Conservation (phyloP, 768 basidiomycete genomes). For the Boletus fagicola region DNA sequence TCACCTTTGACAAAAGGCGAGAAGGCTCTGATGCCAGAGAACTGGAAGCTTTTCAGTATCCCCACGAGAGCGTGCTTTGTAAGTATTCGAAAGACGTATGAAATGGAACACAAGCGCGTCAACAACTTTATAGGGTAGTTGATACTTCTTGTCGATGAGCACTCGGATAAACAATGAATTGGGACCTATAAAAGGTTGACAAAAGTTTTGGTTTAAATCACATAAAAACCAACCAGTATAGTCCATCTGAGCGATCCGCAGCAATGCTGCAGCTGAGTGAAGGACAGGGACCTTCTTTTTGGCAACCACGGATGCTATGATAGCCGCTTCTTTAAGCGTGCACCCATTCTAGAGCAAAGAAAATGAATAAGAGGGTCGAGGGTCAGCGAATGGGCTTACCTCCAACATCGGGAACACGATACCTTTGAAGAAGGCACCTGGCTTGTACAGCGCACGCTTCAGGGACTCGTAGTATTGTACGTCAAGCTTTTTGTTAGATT, state of each 20-base stretch:
- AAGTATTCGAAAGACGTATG: conserved; percentile 90
- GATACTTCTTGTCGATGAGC: conserved; percentile 95
- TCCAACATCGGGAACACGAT: conserved; percentile 94
- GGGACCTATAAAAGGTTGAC: conserved; percentile 49
- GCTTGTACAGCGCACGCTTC: conserved; percentile 91
- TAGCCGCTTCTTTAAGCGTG: conserved; percentile 90
- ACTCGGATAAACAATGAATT: conserved; percentile 97
- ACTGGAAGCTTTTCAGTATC: conserved; percentile 88
- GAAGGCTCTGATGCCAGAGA: conserved; percentile 94
- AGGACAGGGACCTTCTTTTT: conserved; percentile 94
- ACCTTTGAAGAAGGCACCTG: conserved; percentile 97
- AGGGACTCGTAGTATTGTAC: conserved; percentile 94
- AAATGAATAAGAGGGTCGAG: conserved; percentile 30
- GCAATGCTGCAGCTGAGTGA: conserved; percentile 91
- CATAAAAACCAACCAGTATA: conserved; percentile 64
- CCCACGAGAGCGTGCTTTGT: conserved; percentile 67
- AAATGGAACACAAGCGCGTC: conserved; percentile 98
- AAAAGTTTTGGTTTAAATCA: not conserved
- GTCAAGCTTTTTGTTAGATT: conserved; percentile 81
- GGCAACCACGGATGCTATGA: conserved; percentile 86
- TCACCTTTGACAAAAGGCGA: conserved; percentile 92
- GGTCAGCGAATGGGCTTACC: conserved; percentile 44
- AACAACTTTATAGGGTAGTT: conserved; percentile 95
- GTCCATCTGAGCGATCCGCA: conserved; percentile 94
- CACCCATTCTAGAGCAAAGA: conserved; percentile 59